Base-by-base conservation (phyloP, 2,329 filamentous ascomycete species). In the Byssochlamys sp. region DNA sequence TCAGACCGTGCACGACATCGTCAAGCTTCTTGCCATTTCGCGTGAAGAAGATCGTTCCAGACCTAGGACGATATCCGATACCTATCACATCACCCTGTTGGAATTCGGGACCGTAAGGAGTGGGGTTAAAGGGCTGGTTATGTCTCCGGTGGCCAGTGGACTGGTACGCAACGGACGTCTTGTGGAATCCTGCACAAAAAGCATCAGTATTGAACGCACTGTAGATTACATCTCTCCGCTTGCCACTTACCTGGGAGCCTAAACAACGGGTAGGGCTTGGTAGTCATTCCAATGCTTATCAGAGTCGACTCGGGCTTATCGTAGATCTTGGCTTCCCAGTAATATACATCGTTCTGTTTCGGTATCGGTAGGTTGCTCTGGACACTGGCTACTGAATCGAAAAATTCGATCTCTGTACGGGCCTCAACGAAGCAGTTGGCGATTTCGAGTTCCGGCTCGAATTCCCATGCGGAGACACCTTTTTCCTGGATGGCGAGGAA, bases 401-500 rank as follows among this genome's bases (percentile, higher is more conserved):
- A 99, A 77, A 99, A 99, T 72, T 99, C 94, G 62, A 99, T 96
- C 73, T 99, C 94, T 10, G 94, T 99, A 63, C 94, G 85, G 48
- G 79, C 92, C 75, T 99, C 92, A 62, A 99, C 94, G 70, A 99
- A 99, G 74, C 94, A 99, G 75, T 97, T 97, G 64, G 94, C 94
- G 65, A 97, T 96, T 75, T 99, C 94, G 35, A 97, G 78, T 73
- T 99, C 94, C n/a, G 94, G 94, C 73, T 97, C 94, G 68, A 99
- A 99, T 73, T 99, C 94, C 94, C 94, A 99, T 5, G 94, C 94
- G 4, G 94, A 96, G n/a, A 99, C 92, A 54, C 94, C 94, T 74
- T 99, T 99, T 78, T 99, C 94, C 77, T 99, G 94, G 64, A 99
- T 99, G 49, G 94, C 94, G 59, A 99, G 82, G 72, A 96, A 97